Percentiles rank a stretch among this genome's conserved stretches.
phyloP scores from a whole-genome alignment of 2,329 filamentous ascomycete genomes.

The Cladophialophora chaetospira region DNA sequence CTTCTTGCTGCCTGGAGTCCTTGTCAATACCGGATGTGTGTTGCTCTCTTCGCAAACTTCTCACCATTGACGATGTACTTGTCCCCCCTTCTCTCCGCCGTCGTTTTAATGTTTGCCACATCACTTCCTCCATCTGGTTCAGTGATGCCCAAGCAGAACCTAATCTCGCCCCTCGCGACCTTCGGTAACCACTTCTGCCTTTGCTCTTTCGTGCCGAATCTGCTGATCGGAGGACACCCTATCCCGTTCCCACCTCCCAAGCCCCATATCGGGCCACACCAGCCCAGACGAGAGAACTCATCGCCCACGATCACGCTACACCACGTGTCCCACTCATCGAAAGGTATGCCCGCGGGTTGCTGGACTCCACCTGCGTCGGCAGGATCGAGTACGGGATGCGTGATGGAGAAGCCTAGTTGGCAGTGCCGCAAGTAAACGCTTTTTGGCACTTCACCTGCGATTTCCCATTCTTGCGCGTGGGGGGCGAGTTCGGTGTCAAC shows the following conservation, averaged over 20 bases:
- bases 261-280: constrained; percentile 59
- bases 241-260: constrained; percentile 69
- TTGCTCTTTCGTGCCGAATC: constrained; percentile 64
- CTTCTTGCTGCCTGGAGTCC: constrained; percentile 61
- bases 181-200: constrained; percentile 69
- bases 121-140: constrained; percentile 75
- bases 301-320: constrained; percentile 71
- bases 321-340: constrained; percentile 73
- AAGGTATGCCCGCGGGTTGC: constrained; percentile 67
- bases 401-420: constrained; percentile 65
- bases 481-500: constrained; percentile 63
- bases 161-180: constrained; percentile 65
- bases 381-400: constrained; percentile 69
- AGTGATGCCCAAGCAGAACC: constrained; percentile 75
- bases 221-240: constrained; percentile 69
- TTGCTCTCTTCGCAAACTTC: neutral
- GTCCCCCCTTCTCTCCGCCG: constrained; percentile 66
- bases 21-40: neutral
- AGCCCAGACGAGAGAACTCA: constrained; percentile 68
- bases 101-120: constrained; percentile 72
- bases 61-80: constrained; percentile 70
- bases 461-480: constrained; percentile 71
- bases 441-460: constrained; percentile 62
- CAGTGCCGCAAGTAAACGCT: constrained; percentile 67
- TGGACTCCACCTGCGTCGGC: constrained; percentile 64